Percentiles rank a stretch among this genome's conserved stretches.
These are phyloP conservation scores for Allantophomopsis lycopodina DNA, from an alignment of 2,329 filamentous ascomycete genomes.

Conservation along the genomic window DNA sequence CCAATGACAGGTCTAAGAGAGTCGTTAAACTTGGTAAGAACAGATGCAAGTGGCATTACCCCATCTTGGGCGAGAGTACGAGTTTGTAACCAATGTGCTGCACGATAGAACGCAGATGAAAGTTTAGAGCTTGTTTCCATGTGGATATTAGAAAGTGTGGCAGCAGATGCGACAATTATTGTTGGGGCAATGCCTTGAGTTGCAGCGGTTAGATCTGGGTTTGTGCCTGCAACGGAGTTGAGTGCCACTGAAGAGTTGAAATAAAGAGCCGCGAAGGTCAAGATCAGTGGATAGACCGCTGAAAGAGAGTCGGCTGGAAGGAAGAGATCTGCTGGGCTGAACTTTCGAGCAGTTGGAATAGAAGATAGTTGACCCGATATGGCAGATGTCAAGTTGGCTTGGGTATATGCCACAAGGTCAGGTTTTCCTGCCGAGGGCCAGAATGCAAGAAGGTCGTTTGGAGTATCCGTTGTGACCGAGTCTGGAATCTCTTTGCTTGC, in stretches of 20 bases:
- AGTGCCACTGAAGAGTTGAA: constrained; percentile 76
- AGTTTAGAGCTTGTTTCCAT: constrained; percentile 43
- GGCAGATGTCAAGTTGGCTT: constrained; percentile 76
- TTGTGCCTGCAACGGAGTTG: constrained; percentile 71
- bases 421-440: constrained; percentile 44
- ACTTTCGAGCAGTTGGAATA: constrained; percentile 60
- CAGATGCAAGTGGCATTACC: constrained; percentile 53
- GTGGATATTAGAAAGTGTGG: constrained; percentile 58
- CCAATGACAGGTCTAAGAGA: constrained; percentile 44
- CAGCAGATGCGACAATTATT: constrained; percentile 64
- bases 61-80: constrained; percentile 57
- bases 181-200: constrained; percentile 68
- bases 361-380: constrained; percentile 65
- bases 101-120: constrained; percentile 46
- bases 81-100: constrained; percentile 60
- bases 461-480: constrained; percentile 36
- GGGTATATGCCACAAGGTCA: constrained; percentile 71
- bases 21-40: constrained; percentile 48
- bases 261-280: constrained; percentile 73
- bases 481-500: constrained; percentile 51
- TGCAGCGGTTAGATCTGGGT: constrained; percentile 58
- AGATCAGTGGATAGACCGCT: constrained; percentile 62
- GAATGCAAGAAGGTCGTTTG: constrained; percentile 49
- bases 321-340: constrained; percentile 66
- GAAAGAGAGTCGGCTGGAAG: constrained; percentile 73